Evolutionary conservation across 306 rosid genomes (phyloP).

Genomic region (Cicer chorassanicum): DNA sequence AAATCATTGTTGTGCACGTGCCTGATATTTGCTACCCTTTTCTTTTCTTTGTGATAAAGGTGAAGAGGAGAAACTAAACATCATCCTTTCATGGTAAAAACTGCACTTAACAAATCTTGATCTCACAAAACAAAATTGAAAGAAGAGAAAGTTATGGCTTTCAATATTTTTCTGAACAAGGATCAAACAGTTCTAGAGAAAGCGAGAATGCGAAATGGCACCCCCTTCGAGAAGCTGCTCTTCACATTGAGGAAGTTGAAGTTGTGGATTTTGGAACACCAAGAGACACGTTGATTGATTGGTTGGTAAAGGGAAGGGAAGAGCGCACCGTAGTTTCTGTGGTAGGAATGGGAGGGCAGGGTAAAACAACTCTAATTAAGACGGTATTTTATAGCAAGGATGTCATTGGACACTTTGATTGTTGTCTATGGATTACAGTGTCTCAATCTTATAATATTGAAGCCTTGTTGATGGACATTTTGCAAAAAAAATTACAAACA

Average conservation of each 20-base stretch:
- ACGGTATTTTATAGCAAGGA: neutral
- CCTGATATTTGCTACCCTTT: no score
- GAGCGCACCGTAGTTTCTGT: neutral
- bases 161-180: neutral
- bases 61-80: no score
- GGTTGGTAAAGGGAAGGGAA: neutral
- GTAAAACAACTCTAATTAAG: constrained; percentile 32
- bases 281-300: neutral
- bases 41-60: no score
- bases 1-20: no score
- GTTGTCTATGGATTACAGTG: constrained; percentile 14
- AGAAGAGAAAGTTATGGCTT: neutral
- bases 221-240: neutral
- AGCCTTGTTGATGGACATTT: neutral
- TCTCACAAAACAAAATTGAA: neutral
- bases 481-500: neutral
- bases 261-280: neutral
- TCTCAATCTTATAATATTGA: neutral
- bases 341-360: constrained; percentile 31
- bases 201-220: neutral
- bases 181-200: neutral
- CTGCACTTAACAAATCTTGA: no score
- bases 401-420: neutral
- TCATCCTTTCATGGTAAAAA: no score
- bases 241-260: neutral